Base-by-base conservation (phyloP, 129 eudicot species). In the Pulicaria dysenterica region DNA sequence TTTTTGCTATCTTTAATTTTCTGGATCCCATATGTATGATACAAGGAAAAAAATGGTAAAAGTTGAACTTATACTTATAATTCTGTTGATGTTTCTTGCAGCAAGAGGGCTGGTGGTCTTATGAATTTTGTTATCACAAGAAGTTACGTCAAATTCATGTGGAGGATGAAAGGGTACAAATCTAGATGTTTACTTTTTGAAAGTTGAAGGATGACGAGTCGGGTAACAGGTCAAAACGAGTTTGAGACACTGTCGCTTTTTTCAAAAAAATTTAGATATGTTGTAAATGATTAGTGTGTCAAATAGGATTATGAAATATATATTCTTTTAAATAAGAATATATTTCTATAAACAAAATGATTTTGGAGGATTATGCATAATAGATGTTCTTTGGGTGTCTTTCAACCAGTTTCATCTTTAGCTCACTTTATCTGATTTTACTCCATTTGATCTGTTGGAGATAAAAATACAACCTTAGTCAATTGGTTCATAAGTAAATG, bases 71-170 rank as follows among this genome's bases (percentile, higher is more conserved):
- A 19, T 0, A 40, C 48, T 77, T 49, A 69, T 24, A 69, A 12
- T 69, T n/a, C 43, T 48, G 41, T 53, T 0, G 24, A 58, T 9
- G 37, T 51, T 61, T 58, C 8, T 9, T 86, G 86, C 95, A 90
- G 99, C 96, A 90, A 94, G 99, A 94, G 74, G 96, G 97, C 41
- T 94, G 99, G 99, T 94, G 97, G 99, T 73, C 89, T 3, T 94
- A 94, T 76, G 97, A 94, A 73, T 88, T 90, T 72, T 94, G 99
- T 63, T 88, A 85, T 79, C 87, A 84, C 60, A 84, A 82, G 81
- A 67, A 37, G 67, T 44, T 94, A 78, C 87, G 97, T 38, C 99
- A 94, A 75, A 57, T 94, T 61, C 99, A 90, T 64, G 48, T 61
- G 78, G 99, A 90, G 79, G 94, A 94, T 67, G 94, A 90, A 0